These are phyloP conservation scores for Monilinia fructicola DNA, from an alignment of 2,329 filamentous ascomycete species.

Conservation along the genomic window DNA sequence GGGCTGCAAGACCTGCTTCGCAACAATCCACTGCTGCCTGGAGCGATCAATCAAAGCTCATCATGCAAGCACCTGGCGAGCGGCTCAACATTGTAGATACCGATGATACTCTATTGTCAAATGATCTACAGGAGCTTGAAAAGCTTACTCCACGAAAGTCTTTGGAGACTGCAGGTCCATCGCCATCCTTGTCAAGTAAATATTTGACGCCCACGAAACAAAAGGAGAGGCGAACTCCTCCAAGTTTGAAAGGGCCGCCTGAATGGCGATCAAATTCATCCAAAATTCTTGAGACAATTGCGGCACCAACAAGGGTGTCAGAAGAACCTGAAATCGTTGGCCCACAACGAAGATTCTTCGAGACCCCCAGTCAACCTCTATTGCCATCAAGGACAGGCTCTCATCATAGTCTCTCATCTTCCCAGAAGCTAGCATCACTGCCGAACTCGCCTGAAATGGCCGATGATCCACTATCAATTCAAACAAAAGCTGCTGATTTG, in stretches of 20 bases:
- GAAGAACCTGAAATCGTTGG: not conserved
- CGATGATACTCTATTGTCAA: not conserved
- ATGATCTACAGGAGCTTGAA: not conserved
- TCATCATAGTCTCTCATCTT: not conserved
- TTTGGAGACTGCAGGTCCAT: slow-evolving; percentile 1
- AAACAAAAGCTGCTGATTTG: not conserved
- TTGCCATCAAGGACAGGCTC: not conserved
- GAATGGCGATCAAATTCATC: not conserved
- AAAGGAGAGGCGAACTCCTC: not conserved
- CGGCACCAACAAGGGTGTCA: not conserved
- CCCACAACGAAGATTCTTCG: slow-evolving; percentile 19
- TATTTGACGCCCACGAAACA: not conserved
- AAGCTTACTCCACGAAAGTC: not conserved
- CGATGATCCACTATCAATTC: not conserved
- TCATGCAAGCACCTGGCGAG: not conserved
- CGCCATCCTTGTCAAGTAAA: not conserved
- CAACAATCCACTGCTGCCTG: not conserved
- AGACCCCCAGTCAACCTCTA: slow-evolving; percentile 19
- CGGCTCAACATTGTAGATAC: not conserved
- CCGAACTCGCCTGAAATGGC: not conserved
- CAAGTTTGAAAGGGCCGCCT: no score
- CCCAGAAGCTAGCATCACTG: not conserved
- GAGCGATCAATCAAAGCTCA: not conserved
- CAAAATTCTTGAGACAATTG: not conserved
- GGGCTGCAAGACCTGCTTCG: not conserved